Conservation (phyloP, 148 eudicot genomes). For the Rhododendron mucronatum region DNA sequence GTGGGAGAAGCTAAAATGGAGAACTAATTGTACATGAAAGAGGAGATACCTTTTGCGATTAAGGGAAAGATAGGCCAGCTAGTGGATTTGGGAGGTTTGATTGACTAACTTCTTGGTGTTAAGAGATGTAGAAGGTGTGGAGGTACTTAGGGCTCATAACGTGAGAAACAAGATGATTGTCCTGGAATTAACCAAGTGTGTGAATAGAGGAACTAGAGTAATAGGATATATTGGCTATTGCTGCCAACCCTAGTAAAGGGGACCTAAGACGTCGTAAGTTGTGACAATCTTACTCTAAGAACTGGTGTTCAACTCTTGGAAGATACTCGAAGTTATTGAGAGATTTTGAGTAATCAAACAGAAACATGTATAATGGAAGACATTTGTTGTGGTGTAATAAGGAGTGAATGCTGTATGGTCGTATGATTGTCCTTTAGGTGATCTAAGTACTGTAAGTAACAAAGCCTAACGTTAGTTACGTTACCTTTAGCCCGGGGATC, state of each 20-base stretch:
- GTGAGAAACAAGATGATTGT: not conserved
- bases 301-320: not conserved
- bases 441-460: not conserved
- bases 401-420: not conserved
- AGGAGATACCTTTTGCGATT: not conserved
- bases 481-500: not conserved
- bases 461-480: not conserved
- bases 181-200: not conserved
- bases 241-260: not conserved
- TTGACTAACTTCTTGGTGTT: not conserved
- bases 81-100: not conserved
- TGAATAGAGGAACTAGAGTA: not conserved
- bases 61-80: not conserved
- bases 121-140: not conserved
- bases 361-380: not conserved
- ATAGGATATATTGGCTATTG: not conserved
- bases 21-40: not conserved
- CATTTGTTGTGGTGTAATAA: not conserved
- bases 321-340: not conserved
- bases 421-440: not conserved
- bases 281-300: not conserved
- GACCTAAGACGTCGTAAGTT: not conserved
- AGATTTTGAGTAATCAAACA: not conserved
- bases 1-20: not conserved
- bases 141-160: not conserved